Base-by-base conservation (phyloP, 2,329 filamentous ascomycete species). In the Fusarium pseudograminearum region DNA sequence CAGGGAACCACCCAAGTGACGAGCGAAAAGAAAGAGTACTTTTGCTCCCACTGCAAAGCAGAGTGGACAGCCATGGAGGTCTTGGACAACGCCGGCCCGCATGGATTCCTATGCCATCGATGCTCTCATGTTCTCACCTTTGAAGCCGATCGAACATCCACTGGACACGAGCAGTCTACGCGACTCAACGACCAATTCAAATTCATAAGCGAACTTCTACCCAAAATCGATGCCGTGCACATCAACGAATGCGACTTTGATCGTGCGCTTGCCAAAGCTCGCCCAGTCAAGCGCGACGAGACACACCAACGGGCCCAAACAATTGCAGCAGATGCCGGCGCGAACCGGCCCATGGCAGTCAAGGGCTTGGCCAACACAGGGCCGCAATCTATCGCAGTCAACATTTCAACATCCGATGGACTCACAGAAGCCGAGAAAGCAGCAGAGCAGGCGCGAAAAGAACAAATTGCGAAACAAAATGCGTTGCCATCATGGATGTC, bases 31-130 rank as follows among this genome's bases (percentile, higher is more conserved):
- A 98, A 98, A 79, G 96, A 98, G 77, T 97, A 94, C 75, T 90
- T 91, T 63, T 99, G 96, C 80, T 83, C 86, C 33, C 87, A 89
- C 59, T 99, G 96, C 82, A 89, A 90, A 71, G 87, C 92, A 2
- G 92, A 97, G 78, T 99, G 93, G 87, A 97, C 94, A 4, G 88
- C 91, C 69, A 89, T 98, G 80, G 94, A 98, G 72, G 94, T 97
- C 2, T 82, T 98, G 54, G 93, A 97, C 80, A 90, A 87, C 62
- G 85, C 90, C 41, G 89, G 91, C 52, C 84, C 85, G 2, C 80
- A 84, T 47, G 92, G 94, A 1, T 98, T 98, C 77, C 81, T 91
- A 47, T 99, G 96, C 80, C 91, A 94, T 76, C 89, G 90, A 52
- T 99, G 96, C 80, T 84, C 86, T 22, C 84, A 83, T 56, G 80